Percentiles rank a stretch among this genome's conserved stretches.
Conservation (phyloP, 768 basidiomycete genomes). For the Sarcodon aspratus region DNA sequence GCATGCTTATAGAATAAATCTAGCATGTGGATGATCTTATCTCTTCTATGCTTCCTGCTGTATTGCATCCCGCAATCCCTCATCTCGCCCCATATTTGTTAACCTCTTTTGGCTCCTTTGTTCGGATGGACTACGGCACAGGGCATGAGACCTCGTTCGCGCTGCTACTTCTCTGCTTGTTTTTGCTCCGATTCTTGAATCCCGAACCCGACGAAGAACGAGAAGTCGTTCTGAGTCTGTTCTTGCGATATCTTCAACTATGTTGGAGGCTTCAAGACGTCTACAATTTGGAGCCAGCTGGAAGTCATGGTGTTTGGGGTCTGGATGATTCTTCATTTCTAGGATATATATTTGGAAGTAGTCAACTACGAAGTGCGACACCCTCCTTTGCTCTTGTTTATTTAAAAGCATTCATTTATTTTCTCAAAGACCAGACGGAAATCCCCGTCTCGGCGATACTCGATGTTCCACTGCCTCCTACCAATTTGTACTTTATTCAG, state of each 20-base stretch:
- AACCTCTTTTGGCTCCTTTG: conserved; percentile 81
- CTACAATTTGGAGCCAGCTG: conserved; percentile 90
- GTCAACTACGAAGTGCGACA: conserved; percentile 63
- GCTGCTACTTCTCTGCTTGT: conserved; percentile 62
- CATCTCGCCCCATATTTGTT: conserved; percentile 71
- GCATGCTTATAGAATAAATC: neutral
- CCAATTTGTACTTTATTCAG: conserved; percentile 75
- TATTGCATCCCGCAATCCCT: conserved; percentile 34
- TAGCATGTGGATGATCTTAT: conserved; percentile 49
- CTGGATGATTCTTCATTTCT: conserved; percentile 88
- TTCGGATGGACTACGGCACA: conserved; percentile 91
- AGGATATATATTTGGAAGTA: conserved; percentile 85
- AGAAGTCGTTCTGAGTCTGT: conserved; percentile 44
- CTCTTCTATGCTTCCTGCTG: conserved; percentile 32
- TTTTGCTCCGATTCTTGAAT: conserved; percentile 55
- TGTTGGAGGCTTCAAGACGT: conserved; percentile 82
- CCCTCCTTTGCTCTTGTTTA: neutral
- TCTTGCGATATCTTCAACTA: conserved; percentile 67
- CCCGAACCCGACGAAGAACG: conserved; percentile 54
- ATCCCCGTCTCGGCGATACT: conserved; percentile 60
- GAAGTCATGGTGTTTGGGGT: conserved; percentile 98
- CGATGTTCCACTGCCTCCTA: conserved; percentile 39
- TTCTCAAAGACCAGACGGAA: conserved; percentile 40
- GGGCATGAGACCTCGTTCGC: conserved; percentile 91
- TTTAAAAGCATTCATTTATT: neutral